These are phyloP conservation scores for Rhododendron kiyosumense DNA, from an alignment of 148 eudicot genomes.

Conservation along the genomic window DNA sequence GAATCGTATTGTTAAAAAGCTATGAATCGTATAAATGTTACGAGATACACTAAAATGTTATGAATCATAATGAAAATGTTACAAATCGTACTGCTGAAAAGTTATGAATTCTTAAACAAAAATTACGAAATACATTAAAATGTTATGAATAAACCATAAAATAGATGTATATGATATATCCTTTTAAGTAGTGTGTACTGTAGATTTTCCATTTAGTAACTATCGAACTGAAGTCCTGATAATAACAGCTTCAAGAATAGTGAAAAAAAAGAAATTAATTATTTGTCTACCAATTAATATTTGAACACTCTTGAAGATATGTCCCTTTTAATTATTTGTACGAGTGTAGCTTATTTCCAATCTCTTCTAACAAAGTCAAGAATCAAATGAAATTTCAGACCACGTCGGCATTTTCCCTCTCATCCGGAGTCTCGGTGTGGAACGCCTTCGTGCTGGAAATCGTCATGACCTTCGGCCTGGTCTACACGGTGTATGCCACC, in stretches of 20 bases:
- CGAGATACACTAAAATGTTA: too few species aligned
- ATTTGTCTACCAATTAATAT: not conserved
- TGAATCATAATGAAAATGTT: too few species aligned
- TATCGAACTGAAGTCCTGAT: not conserved
- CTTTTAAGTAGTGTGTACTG: too few species aligned
- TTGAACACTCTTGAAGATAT: not conserved
- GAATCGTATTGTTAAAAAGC: too few species aligned
- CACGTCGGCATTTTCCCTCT: constrained; percentile 35
- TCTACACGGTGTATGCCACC: constrained; percentile 46
- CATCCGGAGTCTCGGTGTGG: constrained; percentile 41
- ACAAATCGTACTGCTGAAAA: too few species aligned
- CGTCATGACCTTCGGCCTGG: constrained; percentile 56
- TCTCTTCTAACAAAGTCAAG: not conserved
- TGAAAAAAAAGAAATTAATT: too few species aligned
- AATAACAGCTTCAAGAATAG: not conserved
- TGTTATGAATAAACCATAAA: too few species aligned
- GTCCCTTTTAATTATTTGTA: not conserved
- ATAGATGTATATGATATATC: too few species aligned
- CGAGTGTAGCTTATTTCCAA: not conserved
- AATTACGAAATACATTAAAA: too few species aligned
- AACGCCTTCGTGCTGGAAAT: constrained; percentile 49
- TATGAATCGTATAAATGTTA: too few species aligned
- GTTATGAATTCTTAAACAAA: too few species aligned
- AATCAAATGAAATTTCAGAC: constrained; percentile 22
- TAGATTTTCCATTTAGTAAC: too few species aligned